Base-by-base conservation (phyloP, 768 basidiomycete species). In the Amanita thiersii region DNA sequence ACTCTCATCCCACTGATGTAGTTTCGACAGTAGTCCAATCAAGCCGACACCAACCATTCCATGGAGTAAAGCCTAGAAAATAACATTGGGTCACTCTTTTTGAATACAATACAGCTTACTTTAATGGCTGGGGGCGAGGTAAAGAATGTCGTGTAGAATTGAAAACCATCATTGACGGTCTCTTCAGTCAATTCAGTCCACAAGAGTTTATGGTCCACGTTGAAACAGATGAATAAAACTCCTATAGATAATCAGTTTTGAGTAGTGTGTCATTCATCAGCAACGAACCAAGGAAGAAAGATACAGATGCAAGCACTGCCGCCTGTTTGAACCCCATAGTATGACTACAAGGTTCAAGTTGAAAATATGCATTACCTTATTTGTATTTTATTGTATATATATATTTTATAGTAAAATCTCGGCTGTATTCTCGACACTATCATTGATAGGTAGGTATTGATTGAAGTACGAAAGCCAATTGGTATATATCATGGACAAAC, bases 81-180 rank as follows among this genome's bases (percentile, higher is more conserved):
- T 38, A 8, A 14, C 6, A 15, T 28, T 6, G 20, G 21, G 9
- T 26, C 3, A 26, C 34, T 18, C 20, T n/a, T 35, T 29, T 29
- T 9, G 20, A 17, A n/a, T 35, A 50, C 2, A 5, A 18, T 19
- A 23, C 44, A 29, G 25, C 72, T 34, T 44, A 86, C 91, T 78
- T 92, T 93, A 64, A 96, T 90, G 30, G 89, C 93, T 19, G 83
- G 84, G 2, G 93, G 93, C 1, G 93, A 80, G 58, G 89, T 87
- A 64, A 77, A 94, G 66, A 96, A 97, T 18, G 88, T 92, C 37
- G 76, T 76, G 57, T 97, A 97, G 63, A 92, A 94, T 53, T 83
- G 78, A 59, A 87, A 82, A 3, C 84, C 91, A 55, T 93, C 88
- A 31, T 72, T 66, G 32, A 86, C 55, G 23, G 75, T 66, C 38